A percentile compares a stretch with the other conserved stretches of the same genome.
Conservation (phyloP, 768 basidiomycete species). For the Stropharia rugosoannulata region DNA sequence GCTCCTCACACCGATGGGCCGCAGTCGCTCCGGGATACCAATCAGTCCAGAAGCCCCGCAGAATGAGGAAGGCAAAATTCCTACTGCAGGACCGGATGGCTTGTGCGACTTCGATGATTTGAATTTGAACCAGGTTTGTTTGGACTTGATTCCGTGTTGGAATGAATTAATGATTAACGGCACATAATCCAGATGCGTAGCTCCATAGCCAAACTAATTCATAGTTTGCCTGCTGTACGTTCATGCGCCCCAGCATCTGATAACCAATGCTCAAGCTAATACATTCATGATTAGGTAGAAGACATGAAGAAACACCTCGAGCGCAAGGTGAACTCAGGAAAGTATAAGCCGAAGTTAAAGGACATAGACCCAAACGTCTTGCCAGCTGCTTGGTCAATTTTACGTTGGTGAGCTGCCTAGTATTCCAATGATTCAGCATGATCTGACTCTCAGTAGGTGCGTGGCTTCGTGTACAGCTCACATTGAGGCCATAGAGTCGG, state of each 20-base stretch:
- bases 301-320: conserved; percentile 63
- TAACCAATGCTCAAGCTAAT: neutral
- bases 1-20: neutral
- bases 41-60: neutral
- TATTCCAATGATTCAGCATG: neutral
- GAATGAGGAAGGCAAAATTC: conserved; percentile 1
- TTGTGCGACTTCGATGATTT: conserved; percentile 56
- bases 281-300: conserved; percentile 33
- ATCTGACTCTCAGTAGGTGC: conserved; percentile 40
- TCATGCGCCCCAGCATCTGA: neutral
- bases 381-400: conserved; percentile 63
- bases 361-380: conserved; percentile 48
- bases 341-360: conserved; percentile 51
- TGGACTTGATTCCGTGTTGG: neutral
- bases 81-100: conserved; percentile 28
- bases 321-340: conserved; percentile 47
- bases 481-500: conserved; percentile 58
- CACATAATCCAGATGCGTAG: conserved; percentile 40
- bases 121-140: conserved; percentile 30
- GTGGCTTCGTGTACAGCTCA: conserved; percentile 74
- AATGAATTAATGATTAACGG: neutral
- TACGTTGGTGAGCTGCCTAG: conserved; percentile 50
- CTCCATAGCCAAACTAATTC: conserved; percentile 41
- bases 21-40: neutral
- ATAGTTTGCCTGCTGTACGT: conserved; percentile 48